Evolutionary conservation across 2,329 filamentous ascomycete genomes (phyloP), one percentile per base, ranked within the genome.

Genomic region (Biscogniauxia marginata): DNA sequence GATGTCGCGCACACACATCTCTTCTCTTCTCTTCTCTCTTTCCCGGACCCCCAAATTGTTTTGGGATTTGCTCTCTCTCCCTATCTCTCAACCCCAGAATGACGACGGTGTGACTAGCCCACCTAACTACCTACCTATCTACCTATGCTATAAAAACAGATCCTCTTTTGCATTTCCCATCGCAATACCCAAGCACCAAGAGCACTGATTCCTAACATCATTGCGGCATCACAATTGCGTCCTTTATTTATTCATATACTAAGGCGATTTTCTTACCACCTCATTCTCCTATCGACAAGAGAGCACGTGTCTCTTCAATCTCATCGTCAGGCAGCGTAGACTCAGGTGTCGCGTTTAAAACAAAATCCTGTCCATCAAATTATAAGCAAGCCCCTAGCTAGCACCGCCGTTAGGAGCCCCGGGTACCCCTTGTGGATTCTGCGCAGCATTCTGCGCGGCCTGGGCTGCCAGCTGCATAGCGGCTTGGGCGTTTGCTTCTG

Each of bases 401-500:
- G 56, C 47, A 20, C 63, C 61, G 30, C 62, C 65, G 43, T 65
- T 66, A n/a, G 63, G 49, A 39, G 51, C 43, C 22, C 25, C 48
- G 34, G 55, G 22, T 45, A 54, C 48, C 47, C 51, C 8, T 50
- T 52, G 59, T 22, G 45, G 13, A 44, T 44, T 57, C 44, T 56
- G 56, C 8, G 56, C 46, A 44, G 55, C 49, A 22, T 63, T 57
- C 11, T 53, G 46, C 11, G 50, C 50, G 3, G 57, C 57, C 20
- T 60, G 52, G 21, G 59, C 63, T 9, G 59, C 59, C 13, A 54
- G 20, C 22, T 56, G 53, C 22, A 55, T 25, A 18, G 56, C 53
- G 7, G 64, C 60, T 48, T 67, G 65, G 7, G 60, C 59, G 30
- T 67, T 66, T 22, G 50, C 54, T 46, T 68, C 65, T 19, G 65